These are phyloP conservation scores for Acorus gramineus DNA, from an alignment of 106 monocot species.

Conservation along the genomic window DNA sequence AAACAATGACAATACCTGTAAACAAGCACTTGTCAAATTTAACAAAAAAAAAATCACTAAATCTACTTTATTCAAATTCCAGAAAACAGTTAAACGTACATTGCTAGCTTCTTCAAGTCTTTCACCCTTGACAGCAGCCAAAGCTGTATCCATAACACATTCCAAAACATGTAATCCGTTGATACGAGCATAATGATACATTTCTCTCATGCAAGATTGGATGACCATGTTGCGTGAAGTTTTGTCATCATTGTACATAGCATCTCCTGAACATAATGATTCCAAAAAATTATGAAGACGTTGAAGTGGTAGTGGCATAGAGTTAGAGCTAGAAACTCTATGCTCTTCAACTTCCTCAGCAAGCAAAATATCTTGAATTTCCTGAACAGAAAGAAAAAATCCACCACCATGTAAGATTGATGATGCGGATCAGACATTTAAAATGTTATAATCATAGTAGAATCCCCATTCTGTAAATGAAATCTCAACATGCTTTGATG, in stretches of 20 bases:
- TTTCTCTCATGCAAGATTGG: conserved; percentile 60
- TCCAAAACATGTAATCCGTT: conserved; percentile 70
- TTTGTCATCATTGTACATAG: conserved; percentile 16
- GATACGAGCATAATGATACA: conserved; percentile 78
- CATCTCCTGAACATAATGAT: conserved; percentile 21
- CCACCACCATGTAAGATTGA: too few relatives aligned
- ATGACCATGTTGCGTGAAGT: conserved; percentile 13
- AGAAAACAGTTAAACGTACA: conserved; percentile 43
- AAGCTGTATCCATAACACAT: conserved; percentile 57
- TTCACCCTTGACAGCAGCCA: conserved; percentile 57
- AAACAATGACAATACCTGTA: conserved; percentile 75
- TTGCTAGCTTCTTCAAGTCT: conserved; percentile 76
- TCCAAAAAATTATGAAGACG: conserved; percentile 41
- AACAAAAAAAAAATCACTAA: too few relatives aligned
- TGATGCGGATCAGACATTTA: too few relatives aligned
- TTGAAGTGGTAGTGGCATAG: conserved; percentile 50
- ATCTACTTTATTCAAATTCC: neutral
- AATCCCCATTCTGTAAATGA: too few relatives aligned
- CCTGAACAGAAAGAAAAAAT: conserved; percentile 24
- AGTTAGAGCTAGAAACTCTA: conserved; percentile 26
- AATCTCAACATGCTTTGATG: too few relatives aligned
- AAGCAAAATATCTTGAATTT: conserved; percentile 63
- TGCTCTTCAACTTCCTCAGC: conserved; percentile 60
- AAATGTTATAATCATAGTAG: too few relatives aligned
- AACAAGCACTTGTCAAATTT: too few relatives aligned